phyloP scores from a whole-genome alignment of 2,329 filamentous ascomycete genomes.

The Cercospora sesami region DNA sequence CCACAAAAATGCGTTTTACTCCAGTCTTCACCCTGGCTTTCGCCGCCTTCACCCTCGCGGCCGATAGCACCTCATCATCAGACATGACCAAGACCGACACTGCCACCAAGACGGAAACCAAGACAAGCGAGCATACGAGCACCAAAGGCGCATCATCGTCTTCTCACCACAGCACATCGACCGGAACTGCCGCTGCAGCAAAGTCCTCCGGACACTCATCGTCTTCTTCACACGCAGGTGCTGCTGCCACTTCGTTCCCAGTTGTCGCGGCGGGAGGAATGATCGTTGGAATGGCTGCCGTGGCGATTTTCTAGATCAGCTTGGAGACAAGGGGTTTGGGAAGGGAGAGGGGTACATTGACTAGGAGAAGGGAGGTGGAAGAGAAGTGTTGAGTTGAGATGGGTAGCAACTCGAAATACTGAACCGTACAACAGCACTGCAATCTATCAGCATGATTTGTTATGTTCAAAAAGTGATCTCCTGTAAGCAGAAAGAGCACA shows the following conservation, averaged over 20 bases:
- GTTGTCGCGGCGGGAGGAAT: slow-evolving; percentile 1
- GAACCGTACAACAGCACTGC: too few species aligned
- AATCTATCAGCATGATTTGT: too few species aligned
- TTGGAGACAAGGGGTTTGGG: background rate
- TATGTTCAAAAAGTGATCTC: too few species aligned
- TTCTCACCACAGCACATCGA: background rate
- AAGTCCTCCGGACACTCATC: background rate
- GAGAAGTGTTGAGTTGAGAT: background rate
- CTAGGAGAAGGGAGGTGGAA: background rate
- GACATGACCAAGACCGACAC: background rate
- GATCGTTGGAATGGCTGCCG: slow-evolving; percentile 11
- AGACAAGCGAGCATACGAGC: slow-evolving; percentile 1
- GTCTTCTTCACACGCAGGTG: background rate
- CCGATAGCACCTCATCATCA: background rate
- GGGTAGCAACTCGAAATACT: too few species aligned
- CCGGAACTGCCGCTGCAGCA: background rate
- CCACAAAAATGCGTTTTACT: slow-evolving; percentile 1
- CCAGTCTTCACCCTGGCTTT: slow-evolving; percentile 1
- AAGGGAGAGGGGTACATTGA: background rate
- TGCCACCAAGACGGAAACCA: background rate
- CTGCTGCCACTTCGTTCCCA: slow-evolving; percentile 4
- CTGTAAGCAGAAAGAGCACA: too few species aligned
- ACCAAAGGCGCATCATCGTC: background rate
- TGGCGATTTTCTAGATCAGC: background rate
- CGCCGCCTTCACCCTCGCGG: background rate